Evolutionary conservation across 1,284 basidiomycete genomes (phyloP), one percentile per base, ranked within the genome.

Genomic region (Cutaneotrichosporon sp.): DNA sequence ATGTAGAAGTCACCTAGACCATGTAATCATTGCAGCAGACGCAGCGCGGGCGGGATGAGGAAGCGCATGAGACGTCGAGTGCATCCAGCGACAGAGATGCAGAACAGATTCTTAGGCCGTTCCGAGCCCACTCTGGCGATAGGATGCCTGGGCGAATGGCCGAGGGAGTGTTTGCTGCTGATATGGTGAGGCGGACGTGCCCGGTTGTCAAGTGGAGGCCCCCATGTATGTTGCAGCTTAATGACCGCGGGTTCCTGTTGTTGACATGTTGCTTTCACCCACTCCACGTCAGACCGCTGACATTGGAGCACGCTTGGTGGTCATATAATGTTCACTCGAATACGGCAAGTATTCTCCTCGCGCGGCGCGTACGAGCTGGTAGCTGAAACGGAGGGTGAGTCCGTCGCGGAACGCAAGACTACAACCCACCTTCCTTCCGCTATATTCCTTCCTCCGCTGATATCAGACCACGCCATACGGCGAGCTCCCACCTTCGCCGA

Each of bases 21-120:
- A 56, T 56, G 55, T 56, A 56, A 22, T 56, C 22, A 56, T n/a
- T 55, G 53, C 53, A 55, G 51, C 51, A 52, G 18, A 16, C 18
- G 42, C 18, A n/a, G 42, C 42, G 9, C 36, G 18, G 18, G 4
- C 7, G 42, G 6, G 18, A 18, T n/a, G 42, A 46, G 42, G 18
- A 46, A 8, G 14, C 16, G 49, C 47, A 22, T 14, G 49, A 10
- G 21, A 22, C 22, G 13, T 6, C 21, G 7, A 26, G 47, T 21
- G 26, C 21, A 50, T 13, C 13, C 10, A 21, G 49, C 11, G 49
- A 50, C 22, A 30, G 26, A 30, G 8, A 11, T 13, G 11, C 49
- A 50, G 11, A 13, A 8, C 34, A 9, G 8, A 36, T 36, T 36
- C 26, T 26, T 36, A 8, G 34, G 8, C 34, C 8, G 8, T 36